These are phyloP conservation scores for Salix koriyanagi DNA, from an alignment of 345 rosid genomes.

Conservation along the genomic window DNA sequence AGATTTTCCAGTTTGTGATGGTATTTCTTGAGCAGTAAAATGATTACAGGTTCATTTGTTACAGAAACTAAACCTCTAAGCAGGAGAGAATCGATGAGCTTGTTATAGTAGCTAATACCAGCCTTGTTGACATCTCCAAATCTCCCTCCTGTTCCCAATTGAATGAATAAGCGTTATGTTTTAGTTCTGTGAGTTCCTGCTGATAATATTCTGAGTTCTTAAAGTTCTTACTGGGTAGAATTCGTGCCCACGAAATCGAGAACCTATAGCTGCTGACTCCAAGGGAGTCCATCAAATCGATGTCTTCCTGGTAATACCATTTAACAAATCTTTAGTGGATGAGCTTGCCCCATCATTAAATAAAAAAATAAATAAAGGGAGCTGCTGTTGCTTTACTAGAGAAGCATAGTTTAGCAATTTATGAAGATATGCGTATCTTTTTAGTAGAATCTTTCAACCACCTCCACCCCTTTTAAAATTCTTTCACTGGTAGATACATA, in stretches of 20 bases:
- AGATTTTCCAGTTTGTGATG: background rate
- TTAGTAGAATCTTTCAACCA: no score
- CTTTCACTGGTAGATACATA: no score
- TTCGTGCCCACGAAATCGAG: conserved; percentile 78
- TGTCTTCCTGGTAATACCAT: conserved; percentile 44
- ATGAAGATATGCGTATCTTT: no score
- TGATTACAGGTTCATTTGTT: no score
- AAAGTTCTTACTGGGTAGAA: conserved; percentile 62
- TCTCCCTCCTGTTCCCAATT: conserved; percentile 54
- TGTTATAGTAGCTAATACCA: conserved; percentile 61
- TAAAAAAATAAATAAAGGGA: no score
- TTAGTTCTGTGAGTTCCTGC: background rate
- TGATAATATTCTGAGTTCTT: background rate
- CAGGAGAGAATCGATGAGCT: conserved; percentile 51
- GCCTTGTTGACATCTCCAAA: conserved; percentile 49
- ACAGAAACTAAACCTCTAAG: conserved; percentile 30
- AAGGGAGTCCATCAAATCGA: conserved; percentile 48
- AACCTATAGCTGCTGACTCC: conserved; percentile 67
- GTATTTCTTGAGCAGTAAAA: background rate
- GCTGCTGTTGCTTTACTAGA: no score
- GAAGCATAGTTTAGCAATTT: no score
- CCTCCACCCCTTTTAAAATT: no score
- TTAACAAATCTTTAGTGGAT: no score
- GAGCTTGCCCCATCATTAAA: no score
- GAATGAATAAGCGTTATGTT: background rate